A percentile compares a stretch with the other conserved stretches of the same genome.
Conservation (phyloP, 2,329 filamentous ascomycete species). For the Claviceps humidiphila region DNA sequence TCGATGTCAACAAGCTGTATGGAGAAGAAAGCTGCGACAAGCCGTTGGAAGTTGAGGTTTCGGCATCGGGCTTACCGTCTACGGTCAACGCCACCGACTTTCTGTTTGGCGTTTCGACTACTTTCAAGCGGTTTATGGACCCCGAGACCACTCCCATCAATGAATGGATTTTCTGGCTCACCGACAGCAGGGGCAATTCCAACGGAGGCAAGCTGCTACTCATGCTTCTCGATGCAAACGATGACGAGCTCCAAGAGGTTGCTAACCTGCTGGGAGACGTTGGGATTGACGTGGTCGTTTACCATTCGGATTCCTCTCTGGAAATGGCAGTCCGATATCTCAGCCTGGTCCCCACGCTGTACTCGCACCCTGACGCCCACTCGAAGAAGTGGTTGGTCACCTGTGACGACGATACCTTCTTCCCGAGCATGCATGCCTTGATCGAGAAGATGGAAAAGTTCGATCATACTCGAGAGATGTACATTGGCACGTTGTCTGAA, state of each 20-base stretch:
- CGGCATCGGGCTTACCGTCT: conserved; percentile 35
- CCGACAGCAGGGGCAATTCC: conserved; percentile 38
- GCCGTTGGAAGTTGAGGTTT: conserved; percentile 37
- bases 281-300: conserved; percentile 45
- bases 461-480: conserved; percentile 39
- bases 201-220: conserved; percentile 45
- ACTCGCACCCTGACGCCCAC: conserved; percentile 34
- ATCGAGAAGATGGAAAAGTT: conserved; percentile 36
- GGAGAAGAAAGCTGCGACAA: conserved; percentile 29
- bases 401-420: conserved; percentile 54
- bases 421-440: conserved; percentile 43
- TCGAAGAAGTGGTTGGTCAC: conserved; percentile 46
- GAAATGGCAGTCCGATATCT: conserved; percentile 48
- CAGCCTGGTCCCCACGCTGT: conserved; percentile 39
- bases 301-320: conserved; percentile 36
- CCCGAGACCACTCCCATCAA: conserved; percentile 37
- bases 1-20: conserved; percentile 32
- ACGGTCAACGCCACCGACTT: conserved; percentile 42
- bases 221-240: conserved; percentile 38
- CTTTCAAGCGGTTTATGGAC: conserved; percentile 40
- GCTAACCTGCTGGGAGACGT: conserved; percentile 30
- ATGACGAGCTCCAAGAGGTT: conserved; percentile 36
- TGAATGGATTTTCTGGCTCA: conserved; percentile 49
- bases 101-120: conserved; percentile 47
- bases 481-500: conserved; percentile 49